Conservation (phyloP, 2,329 filamentous ascomycete genomes). For the Dendryphion nanum region DNA sequence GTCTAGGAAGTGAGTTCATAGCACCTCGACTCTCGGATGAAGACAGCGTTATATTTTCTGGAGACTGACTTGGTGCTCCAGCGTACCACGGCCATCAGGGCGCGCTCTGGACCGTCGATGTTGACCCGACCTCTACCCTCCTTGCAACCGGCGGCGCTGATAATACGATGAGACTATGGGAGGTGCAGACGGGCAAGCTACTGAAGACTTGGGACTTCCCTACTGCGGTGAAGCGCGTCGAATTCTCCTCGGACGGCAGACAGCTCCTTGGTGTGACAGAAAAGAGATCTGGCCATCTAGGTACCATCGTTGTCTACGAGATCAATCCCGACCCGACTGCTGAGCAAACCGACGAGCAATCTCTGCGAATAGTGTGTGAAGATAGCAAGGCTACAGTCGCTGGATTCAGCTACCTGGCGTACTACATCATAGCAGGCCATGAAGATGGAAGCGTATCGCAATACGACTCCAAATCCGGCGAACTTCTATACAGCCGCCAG, state of each 20-base stretch:
- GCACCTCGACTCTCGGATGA: neutral
- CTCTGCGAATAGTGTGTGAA: conserved; percentile 81
- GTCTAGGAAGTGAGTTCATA: conserved; percentile 61
- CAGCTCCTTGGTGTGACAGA: conserved; percentile 92
- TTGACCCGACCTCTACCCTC: conserved; percentile 87
- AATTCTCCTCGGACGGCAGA: conserved; percentile 92
- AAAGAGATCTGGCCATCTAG: conserved; percentile 95
- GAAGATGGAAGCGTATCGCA: conserved; percentile 90
- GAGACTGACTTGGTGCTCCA: conserved; percentile 2
- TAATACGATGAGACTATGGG: conserved; percentile 97
- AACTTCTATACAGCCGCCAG: conserved; percentile 69
- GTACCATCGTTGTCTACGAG: conserved; percentile 90
- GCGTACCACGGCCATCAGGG: conserved; percentile 94
- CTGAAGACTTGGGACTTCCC: conserved; percentile 98
- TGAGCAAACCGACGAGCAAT: conserved; percentile 80
- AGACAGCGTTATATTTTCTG: neutral
- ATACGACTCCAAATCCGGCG: conserved; percentile 90
- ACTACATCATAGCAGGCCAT: conserved; percentile 97
- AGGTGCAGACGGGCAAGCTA: conserved; percentile 86
- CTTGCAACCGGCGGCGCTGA: conserved; percentile 95
- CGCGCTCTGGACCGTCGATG: conserved; percentile 97
- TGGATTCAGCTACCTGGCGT: conserved; percentile 89
- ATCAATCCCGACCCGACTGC: conserved; percentile 80
- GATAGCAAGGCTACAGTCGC: conserved; percentile 96
- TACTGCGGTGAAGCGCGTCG: conserved; percentile 95